Conservation (phyloP, 1,139 yeast species). For the Candida gigantensis region DNA sequence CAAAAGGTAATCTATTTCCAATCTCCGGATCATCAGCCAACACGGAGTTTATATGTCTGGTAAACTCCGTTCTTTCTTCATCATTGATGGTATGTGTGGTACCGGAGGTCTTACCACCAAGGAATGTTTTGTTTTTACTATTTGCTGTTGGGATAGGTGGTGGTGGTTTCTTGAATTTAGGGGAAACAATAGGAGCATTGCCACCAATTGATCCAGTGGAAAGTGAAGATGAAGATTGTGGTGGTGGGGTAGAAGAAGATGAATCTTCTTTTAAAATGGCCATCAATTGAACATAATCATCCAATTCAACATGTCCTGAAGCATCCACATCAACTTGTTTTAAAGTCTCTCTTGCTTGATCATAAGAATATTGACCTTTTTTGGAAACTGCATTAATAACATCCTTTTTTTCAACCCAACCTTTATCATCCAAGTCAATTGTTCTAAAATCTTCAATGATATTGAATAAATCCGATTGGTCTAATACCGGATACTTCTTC, state of each 20-base stretch:
- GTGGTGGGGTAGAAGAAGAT: conserved; percentile 23
- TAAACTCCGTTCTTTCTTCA: conserved; percentile 94
- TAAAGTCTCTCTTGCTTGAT: conserved; percentile 90
- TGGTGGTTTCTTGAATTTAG: conserved; percentile 20
- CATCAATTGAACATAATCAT: conserved; percentile 87
- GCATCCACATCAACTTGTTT: conserved; percentile 93
- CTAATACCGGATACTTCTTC: conserved; percentile 82
- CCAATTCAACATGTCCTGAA: conserved; percentile 94
- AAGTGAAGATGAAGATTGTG: conserved; percentile 17
- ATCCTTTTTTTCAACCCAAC: conserved; percentile 93
- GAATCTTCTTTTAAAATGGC: conserved; percentile 61
- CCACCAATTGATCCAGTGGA: conserved; percentile 19
- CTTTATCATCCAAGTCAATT: conserved; percentile 88
- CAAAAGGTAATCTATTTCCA: conserved; percentile 86
- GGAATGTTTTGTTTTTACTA: conserved; percentile 71
- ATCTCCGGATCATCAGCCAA: conserved; percentile 87
- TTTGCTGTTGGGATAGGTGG: conserved; percentile 50
- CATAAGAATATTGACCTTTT: conserved; percentile 80
- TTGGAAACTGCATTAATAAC: conserved; percentile 83
- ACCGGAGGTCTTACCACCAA: conserved; percentile 79
- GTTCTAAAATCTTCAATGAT: conserved; percentile 76
- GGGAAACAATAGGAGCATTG: conserved; percentile 24
- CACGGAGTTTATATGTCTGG: conserved; percentile 92
- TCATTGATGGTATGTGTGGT: conserved; percentile 97
- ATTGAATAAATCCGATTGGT: conserved; percentile 82